Base-by-base conservation (phyloP, 441 rosid genomes). In the Erodium texanum region DNA sequence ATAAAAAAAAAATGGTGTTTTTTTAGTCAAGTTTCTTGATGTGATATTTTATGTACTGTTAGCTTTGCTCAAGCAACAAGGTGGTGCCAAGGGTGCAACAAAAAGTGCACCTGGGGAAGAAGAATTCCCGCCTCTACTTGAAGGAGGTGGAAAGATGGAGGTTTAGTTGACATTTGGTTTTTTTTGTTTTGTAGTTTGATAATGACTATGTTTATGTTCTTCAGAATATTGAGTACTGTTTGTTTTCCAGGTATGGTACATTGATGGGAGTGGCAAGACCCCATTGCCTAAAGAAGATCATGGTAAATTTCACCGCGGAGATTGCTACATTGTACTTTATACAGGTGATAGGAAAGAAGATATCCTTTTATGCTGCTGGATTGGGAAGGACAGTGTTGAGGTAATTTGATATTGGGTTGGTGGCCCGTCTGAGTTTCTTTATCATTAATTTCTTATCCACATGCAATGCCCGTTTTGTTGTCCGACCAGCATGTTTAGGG, bases 41-140 rank as follows among this genome's bases (percentile, higher is more conserved):
- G 56, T 52, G 65, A 67, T 54, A 23, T 56, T 80, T 68, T 43
- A 15, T 74, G 3, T 65, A 66, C 70, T 78, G 70, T 22, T 84
- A 95, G 98, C 99, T 73, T 75, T 92, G 76, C 78, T 95, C 83
- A 95, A 95, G 91, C 99, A 95, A 79, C 96, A 92, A 90, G 99
- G 97, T 77, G 83, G 79, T 65, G 98, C 90, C 66, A 95, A 95
- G 84, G 97, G 96, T 38, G 67, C 82, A 80, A 50, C 80, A 24
- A 92, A 92, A 83, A 86, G 82, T 76, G 78, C 84, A 78, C 86
- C 97, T 52, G 84, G 82, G 48, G 83, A 77, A 66, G 99, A 95
- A 81, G 97, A 92, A 79, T 87, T 90, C 67, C 97, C 96, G 32
- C 96, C 97, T 72, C 83, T 95, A 86, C 96, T 95, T 73, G 97